A percentile compares a stretch with the other conserved stretches of the same genome.
phyloP scores from a whole-genome alignment of 2,329 filamentous ascomycete species.

The Calonectria ilicicola region DNA sequence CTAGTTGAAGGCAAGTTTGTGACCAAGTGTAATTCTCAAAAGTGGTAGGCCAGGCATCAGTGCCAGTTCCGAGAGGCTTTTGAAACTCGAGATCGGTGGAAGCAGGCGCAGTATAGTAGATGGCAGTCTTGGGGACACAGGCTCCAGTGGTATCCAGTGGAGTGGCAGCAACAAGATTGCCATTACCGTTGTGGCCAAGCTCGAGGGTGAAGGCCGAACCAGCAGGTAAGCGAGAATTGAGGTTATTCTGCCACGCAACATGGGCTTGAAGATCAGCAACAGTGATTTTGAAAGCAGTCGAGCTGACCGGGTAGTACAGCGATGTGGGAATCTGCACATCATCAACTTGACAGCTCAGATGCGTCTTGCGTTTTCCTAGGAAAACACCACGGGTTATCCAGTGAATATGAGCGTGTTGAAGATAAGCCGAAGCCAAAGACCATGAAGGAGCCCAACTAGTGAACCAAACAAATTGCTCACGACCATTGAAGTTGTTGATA shows the following conservation, averaged over 20 bases:
- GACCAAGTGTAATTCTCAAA: conserved; percentile 27
- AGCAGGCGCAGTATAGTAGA: conserved; percentile 20
- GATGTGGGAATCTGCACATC: conserved; percentile 25
- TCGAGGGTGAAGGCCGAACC: conserved; percentile 26
- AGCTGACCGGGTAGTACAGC: conserved; percentile 23
- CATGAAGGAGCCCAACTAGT: conserved; percentile 28
- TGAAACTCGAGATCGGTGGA: conserved; percentile 25
- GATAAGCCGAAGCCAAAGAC: conserved; percentile 26
- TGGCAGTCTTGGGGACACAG: conserved; percentile 14
- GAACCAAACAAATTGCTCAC: conserved; percentile 32
- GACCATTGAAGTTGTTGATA: conserved; percentile 27
- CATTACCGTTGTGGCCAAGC: conserved; percentile 31
- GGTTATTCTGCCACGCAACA: conserved; percentile 23
- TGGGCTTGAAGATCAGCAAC: conserved; percentile 26
- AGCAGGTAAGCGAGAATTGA: conserved; percentile 25
- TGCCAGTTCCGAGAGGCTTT: conserved; percentile 24
- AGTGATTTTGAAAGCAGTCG: conserved; percentile 28
- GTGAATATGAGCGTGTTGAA: conserved; percentile 29
- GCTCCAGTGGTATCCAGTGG: neutral
- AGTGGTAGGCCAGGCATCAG: conserved; percentile 13
- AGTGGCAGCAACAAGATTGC: conserved; percentile 24
- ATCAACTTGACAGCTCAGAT: conserved; percentile 29
- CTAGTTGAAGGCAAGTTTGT: conserved; percentile 23
- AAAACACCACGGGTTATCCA: conserved; percentile 32
- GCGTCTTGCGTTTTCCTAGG: conserved; percentile 29